These are phyloP conservation scores for Fusarium decemcellulare DNA, from an alignment of 2,329 filamentous ascomycete species.

Conservation along the genomic window DNA sequence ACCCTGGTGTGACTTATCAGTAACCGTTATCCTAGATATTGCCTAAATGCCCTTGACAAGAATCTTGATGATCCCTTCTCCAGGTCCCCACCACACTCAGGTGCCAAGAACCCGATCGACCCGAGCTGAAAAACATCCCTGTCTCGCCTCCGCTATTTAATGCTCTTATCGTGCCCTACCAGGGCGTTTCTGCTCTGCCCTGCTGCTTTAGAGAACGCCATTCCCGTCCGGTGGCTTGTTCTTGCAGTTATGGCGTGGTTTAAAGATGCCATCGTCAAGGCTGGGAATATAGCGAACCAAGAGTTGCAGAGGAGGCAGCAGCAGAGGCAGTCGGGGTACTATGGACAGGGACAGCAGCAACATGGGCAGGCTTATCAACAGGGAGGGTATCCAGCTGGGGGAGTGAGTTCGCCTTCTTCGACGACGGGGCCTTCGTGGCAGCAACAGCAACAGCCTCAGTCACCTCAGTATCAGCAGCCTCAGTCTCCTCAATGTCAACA, in stretches of 20 bases:
- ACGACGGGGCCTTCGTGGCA: constrained; percentile 8
- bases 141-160: constrained; percentile 18
- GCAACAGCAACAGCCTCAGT: constrained; percentile 19
- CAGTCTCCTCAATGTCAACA: constrained; percentile 7
- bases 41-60: no score
- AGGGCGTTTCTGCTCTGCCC: no score
- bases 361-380: constrained; percentile 12
- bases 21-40: no score
- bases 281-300: constrained; percentile 39
- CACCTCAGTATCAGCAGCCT: constrained; percentile 16
- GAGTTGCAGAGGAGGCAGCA: constrained; percentile 36
- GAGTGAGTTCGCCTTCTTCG: background rate
- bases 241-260: constrained; percentile 39
- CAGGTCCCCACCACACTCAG: background rate
- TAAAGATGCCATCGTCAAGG: constrained; percentile 41
- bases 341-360: constrained; percentile 6
- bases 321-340: background rate
- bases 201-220: background rate
- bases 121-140: constrained; percentile 22
- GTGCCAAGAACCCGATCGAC: constrained; percentile 19
- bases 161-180: background rate
- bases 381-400: background rate
- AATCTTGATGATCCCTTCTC: no score
- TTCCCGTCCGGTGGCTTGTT: background rate
- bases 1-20: no score